A percentile compares a stretch with the other conserved stretches of the same genome.
Evolutionary conservation across 2,329 filamentous ascomycete species (phyloP).

Genomic region (Aspergillus versicolor): DNA sequence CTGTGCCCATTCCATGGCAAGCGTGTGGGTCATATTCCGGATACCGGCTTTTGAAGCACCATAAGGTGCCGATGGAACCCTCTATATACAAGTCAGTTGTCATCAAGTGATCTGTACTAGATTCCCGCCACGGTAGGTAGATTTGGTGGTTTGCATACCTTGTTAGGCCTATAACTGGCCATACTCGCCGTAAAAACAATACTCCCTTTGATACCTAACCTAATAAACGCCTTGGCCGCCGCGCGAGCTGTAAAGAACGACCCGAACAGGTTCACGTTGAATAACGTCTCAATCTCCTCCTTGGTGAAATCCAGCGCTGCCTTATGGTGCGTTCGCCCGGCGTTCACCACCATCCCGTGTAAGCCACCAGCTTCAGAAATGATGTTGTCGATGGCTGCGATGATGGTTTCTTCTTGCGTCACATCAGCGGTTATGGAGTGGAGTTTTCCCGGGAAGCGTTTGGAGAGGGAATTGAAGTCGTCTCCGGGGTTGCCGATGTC

Average conservation of each 20-base stretch:
- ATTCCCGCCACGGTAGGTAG: too few species aligned
- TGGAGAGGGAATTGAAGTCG: constrained; percentile 17
- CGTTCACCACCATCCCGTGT: constrained; percentile 54
- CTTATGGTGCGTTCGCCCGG: constrained; percentile 54
- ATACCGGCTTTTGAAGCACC: constrained; percentile 38
- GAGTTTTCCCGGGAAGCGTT: constrained; percentile 42
- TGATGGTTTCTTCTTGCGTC: constrained; percentile 48
- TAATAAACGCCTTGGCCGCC: constrained; percentile 48
- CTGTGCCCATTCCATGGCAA: constrained; percentile 69
- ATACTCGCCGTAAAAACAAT: constrained; percentile 46
- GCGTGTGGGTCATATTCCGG: constrained; percentile 38
- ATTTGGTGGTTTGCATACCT: constrained; percentile 16
- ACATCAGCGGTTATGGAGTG: constrained; percentile 48
- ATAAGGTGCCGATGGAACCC: constrained; percentile 41
- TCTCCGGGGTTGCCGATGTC: constrained; percentile 38
- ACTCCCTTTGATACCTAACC: constrained; percentile 45
- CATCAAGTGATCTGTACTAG: too few species aligned
- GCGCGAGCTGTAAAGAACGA: constrained; percentile 46
- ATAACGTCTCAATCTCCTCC: constrained; percentile 48
- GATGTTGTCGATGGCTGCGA: constrained; percentile 47
- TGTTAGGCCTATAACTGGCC: constrained; percentile 50
- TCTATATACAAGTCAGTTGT: not conserved
- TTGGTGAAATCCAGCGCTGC: constrained; percentile 51
- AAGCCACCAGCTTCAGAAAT: constrained; percentile 44
- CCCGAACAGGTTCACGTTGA: constrained; percentile 33